A percentile compares a stretch with the other conserved stretches of the same genome.
Evolutionary conservation across 169 alveolate genomes (phyloP).

Genomic region (Plasmodium berghei): DNA sequence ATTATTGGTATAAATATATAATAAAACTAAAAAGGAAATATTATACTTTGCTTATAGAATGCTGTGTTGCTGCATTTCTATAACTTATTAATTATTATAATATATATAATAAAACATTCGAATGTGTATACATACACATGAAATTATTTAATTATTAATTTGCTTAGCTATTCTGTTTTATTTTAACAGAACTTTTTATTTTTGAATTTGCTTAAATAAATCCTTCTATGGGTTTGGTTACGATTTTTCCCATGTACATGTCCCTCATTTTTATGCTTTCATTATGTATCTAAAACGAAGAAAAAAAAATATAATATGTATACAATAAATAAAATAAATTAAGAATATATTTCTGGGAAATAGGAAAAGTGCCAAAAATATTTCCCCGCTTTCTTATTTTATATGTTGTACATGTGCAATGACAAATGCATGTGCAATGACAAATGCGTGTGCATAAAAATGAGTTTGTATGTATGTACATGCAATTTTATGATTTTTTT

Average conservation of each 20-base stretch:
- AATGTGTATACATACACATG: not conserved
- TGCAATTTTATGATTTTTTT: conserved; percentile 13
- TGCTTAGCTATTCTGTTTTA: too few species aligned
- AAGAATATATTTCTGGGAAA: not conserved
- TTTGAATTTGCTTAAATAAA: conserved; percentile 10
- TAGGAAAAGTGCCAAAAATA: too few species aligned
- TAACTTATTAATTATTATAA: too few species aligned
- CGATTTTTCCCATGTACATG: conserved; percentile 2
- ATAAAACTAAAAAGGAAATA: too few species aligned
- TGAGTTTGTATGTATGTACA: not conserved
- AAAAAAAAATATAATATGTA: not conserved
- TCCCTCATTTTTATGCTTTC: conserved; percentile 72
- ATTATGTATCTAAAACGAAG: conserved; percentile 24
- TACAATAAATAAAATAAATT: not conserved
- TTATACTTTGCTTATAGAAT: too few species aligned
- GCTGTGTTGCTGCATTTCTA: too few species aligned
- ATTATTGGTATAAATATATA: too few species aligned
- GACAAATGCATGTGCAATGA: not conserved
- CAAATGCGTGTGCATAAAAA: too few species aligned
- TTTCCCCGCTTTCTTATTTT: too few species aligned
- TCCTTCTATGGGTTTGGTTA: conserved; percentile 17
- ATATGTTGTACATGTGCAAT: not conserved
- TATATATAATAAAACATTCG: not conserved
- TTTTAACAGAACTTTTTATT: not conserved
- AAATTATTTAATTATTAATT: too few species aligned